phyloP scores from a whole-genome alignment of 306 rosid genomes.

The Acacia confusa region DNA sequence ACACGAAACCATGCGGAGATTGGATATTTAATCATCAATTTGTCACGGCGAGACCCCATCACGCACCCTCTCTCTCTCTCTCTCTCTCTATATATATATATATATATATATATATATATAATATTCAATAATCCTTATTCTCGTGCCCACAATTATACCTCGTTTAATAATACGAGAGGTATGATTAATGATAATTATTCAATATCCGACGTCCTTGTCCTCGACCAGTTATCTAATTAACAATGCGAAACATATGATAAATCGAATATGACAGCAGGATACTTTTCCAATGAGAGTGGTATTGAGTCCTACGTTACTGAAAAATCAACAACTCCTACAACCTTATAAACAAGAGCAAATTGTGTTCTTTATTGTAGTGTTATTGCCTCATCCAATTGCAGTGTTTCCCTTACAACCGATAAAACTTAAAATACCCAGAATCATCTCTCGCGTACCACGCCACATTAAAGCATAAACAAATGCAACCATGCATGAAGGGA shows the following conservation, averaged over 20 bases:
- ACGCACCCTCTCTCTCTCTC: too few species aligned
- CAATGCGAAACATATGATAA: conserved; percentile 13
- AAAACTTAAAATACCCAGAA: not conserved
- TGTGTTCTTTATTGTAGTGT: not conserved
- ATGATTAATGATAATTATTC: conserved; percentile 2
- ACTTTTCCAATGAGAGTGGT: not conserved
- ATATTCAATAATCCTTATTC: not conserved
- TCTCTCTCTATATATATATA: too few species aligned
- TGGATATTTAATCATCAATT: conserved; percentile 8
- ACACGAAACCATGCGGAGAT: not conserved
- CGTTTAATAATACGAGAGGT: not conserved
- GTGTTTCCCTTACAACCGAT: conserved; percentile 4
- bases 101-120: not conserved
- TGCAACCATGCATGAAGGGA: not conserved
- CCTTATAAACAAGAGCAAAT: conserved; percentile 28
- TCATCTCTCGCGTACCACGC: conserved; percentile 8
- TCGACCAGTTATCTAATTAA: conserved; percentile 26
- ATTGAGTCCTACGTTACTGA: not conserved
- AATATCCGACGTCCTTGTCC: not conserved
- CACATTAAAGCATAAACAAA: conserved; percentile 13
- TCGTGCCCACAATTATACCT: conserved; percentile 3
- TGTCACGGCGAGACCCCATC: not conserved
- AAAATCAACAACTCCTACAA: not conserved
- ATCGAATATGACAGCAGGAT: not conserved
- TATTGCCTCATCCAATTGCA: not conserved